Conservation (phyloP, 371 early-diverging fungal species). For the Lichtheimia ramosa region DNA sequence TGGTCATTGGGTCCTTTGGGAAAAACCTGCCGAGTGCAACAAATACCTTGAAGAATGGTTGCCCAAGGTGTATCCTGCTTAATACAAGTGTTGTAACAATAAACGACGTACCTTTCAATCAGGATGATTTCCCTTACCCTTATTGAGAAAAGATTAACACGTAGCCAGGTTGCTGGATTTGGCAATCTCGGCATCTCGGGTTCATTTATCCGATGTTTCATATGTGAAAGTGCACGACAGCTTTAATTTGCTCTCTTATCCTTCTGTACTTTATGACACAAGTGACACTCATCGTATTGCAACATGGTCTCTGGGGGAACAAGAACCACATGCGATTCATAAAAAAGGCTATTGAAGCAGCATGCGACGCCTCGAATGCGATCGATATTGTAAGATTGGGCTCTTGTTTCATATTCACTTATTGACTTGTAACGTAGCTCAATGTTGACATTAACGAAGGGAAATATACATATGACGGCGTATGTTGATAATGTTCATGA, state of each 20-base stretch:
- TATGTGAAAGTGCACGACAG: no score
- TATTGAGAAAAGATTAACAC: no score
- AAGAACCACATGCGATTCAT: conserved; percentile 54
- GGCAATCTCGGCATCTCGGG: no score
- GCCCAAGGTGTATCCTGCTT: conserved; percentile 12
- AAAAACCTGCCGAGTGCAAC: conserved; percentile 39
- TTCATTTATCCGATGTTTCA: no score
- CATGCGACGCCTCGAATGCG: conserved; percentile 23
- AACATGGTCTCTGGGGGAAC: conserved; percentile 73
- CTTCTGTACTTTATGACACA: background rate
- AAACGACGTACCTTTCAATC: no score
- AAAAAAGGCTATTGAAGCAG: conserved; percentile 30
- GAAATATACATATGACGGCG: conserved; percentile 66
- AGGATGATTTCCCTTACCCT: no score
- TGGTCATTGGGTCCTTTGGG: conserved; percentile 54
- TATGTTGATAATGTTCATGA: background rate
- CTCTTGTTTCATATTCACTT: no score
- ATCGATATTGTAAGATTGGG: conserved; percentile 27
- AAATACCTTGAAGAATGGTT: conserved; percentile 29
- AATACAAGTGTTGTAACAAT: no score
- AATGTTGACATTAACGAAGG: conserved; percentile 55
- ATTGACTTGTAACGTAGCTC: conserved; percentile 31
- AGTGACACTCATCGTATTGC: conserved; percentile 46
- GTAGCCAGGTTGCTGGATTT: no score
- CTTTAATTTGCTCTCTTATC: background rate